Evolutionary conservation across 2,329 filamentous ascomycete genomes (phyloP).

Genomic region (Scedosporium dehoogii): DNA sequence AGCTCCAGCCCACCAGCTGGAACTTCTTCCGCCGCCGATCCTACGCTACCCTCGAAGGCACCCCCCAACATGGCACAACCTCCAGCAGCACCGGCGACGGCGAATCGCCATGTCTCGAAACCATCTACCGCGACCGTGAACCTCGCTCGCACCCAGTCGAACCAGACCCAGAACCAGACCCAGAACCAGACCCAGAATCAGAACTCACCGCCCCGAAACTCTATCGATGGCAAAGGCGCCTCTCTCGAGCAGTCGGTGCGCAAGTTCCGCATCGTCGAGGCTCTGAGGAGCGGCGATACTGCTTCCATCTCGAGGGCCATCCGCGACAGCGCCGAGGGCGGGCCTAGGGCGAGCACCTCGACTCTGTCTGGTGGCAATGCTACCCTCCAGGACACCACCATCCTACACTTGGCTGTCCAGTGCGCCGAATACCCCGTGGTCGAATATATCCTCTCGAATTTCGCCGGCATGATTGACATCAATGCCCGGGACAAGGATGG

Average conservation of each 20-base stretch:
- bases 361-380: slow-evolving; percentile 33
- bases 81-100: slow-evolving; percentile 16
- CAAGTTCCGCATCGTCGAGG: slow-evolving; percentile 91
- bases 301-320: slow-evolving; percentile 82
- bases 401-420: slow-evolving; percentile 89
- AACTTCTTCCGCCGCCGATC: slow-evolving; percentile 22
- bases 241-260: slow-evolving; percentile 87
- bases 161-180: slow-evolving; percentile 1
- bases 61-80: slow-evolving; percentile 25
- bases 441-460: slow-evolving; percentile 82
- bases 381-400: slow-evolving; percentile 69
- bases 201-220: slow-evolving; percentile 10
- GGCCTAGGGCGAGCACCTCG: slow-evolving; percentile 46
- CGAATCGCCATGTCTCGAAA: slow-evolving; percentile 34
- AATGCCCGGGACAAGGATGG: slow-evolving; percentile 69
- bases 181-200: slow-evolving; percentile 4
- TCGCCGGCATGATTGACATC: slow-evolving; percentile 59
- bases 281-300: slow-evolving; percentile 81
- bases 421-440: slow-evolving; percentile 89
- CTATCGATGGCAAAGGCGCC: slow-evolving; percentile 28
- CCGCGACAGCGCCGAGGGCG: slow-evolving; percentile 49
- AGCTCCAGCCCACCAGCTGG: slow-evolving; percentile 36
- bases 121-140: slow-evolving; percentile 34
- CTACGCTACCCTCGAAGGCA: slow-evolving; percentile 19
- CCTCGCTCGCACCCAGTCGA: slow-evolving; percentile 19